Conservation (phyloP, 306 rosid genomes). For the Cicer judaicum region DNA sequence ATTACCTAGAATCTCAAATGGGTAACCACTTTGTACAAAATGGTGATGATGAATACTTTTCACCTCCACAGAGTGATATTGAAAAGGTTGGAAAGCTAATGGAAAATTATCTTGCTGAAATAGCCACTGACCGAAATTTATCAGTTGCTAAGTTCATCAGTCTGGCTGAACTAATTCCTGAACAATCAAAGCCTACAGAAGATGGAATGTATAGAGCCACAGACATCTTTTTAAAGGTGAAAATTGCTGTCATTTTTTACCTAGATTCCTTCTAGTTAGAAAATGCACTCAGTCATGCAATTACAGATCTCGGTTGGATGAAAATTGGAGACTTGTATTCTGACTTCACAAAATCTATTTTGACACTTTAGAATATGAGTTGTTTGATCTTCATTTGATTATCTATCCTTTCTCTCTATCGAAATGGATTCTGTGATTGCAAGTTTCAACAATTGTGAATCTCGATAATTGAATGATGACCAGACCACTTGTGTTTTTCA, state of each 20-base stretch:
- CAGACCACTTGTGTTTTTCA: no score
- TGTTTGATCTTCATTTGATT: no score
- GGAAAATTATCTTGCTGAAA: conserved; percentile 88
- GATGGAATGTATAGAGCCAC: conserved; percentile 93
- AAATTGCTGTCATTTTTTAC: conserved; percentile 17
- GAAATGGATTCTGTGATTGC: no score
- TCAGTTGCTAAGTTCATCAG: conserved; percentile 66
- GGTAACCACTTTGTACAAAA: conserved; percentile 48
- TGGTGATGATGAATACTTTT: conserved; percentile 58
- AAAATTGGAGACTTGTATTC: no score
- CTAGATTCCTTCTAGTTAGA: background rate
- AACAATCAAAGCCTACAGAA: conserved; percentile 79
- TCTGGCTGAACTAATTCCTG: conserved; percentile 83
- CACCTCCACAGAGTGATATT: conserved; percentile 60
- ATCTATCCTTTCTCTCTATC: background rate
- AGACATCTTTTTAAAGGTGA: conserved; percentile 94
- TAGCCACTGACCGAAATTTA: conserved; percentile 77
- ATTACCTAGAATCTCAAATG: conserved; percentile 64
- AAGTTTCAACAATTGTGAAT: no score
- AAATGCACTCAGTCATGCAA: background rate
- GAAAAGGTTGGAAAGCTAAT: conserved; percentile 79
- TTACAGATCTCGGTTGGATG: background rate
- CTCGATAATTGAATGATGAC: no score
- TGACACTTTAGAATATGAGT: background rate
- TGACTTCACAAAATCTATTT: background rate